Percentiles rank a stretch among this genome's conserved stretches.
Conservation (phyloP, 2,329 filamentous ascomycete species). For the Talaromyces sp. region DNA sequence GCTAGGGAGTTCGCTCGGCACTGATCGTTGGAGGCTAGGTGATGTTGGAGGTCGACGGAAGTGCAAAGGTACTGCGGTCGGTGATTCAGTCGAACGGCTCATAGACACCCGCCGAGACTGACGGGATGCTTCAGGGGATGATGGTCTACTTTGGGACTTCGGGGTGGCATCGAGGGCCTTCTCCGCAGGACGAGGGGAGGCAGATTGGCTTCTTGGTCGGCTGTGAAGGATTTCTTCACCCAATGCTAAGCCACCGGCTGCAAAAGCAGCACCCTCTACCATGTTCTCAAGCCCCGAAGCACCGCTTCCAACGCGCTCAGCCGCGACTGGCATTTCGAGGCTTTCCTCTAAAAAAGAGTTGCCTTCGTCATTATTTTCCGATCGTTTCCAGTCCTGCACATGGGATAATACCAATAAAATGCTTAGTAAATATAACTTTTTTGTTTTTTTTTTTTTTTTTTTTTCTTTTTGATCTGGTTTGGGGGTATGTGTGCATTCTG, state of each 20-base stretch:
- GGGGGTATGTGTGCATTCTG: constrained; percentile 22
- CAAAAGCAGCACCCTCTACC: constrained; percentile 21
- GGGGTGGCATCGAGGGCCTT: constrained; percentile 31
- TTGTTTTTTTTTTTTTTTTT: constrained; percentile 26
- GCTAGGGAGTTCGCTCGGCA: constrained; percentile 29
- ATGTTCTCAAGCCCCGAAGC: constrained; percentile 47
- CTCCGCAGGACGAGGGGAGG: constrained; percentile 34
- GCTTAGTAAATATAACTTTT: constrained; percentile 33
- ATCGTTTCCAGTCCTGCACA: constrained; percentile 37
- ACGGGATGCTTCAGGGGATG: constrained; percentile 31
- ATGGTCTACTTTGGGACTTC: constrained; percentile 39
- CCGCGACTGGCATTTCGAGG: constrained; percentile 60
- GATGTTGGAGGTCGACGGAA: constrained; percentile 56
- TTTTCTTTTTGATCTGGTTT: too few species aligned
- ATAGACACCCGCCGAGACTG: constrained; percentile 33
- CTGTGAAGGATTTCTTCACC: constrained; percentile 26
- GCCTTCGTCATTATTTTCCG: constrained; percentile 41
- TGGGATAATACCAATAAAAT: constrained; percentile 30
- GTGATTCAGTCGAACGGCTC: constrained; percentile 41
- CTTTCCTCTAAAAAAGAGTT: constrained; percentile 67
- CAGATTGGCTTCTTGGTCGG: constrained; percentile 39
- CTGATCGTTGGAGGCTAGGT: constrained; percentile 46
- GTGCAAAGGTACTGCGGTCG: constrained; percentile 60
- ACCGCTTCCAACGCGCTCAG: constrained; percentile 42
- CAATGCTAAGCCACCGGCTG: constrained; percentile 18